Evolutionary conservation across 108 stramenopile species (phyloP), one percentile per base, ranked within the genome.

Genomic region (Mediolabrus comicus): DNA sequence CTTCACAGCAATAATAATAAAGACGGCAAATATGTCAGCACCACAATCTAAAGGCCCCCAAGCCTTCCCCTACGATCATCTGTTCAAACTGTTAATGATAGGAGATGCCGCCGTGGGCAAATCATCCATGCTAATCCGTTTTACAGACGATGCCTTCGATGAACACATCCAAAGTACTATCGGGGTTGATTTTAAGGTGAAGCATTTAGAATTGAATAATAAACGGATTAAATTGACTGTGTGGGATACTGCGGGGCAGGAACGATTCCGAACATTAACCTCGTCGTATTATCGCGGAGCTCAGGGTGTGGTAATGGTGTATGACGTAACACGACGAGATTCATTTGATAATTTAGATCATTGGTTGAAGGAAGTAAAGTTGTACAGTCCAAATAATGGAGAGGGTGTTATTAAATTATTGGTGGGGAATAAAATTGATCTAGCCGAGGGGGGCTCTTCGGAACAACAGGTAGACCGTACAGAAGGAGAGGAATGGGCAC

Each of bases 21-120:
- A 17, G 3, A 43, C 16, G 22, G 22, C 6, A 49, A 49, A 0
- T 10, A 72, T 69, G 68, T 69, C 71, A 28, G 9, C 66, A 31
- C 11, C 67, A 49, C 14, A 54, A 2, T 55, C 65, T 28, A 67
- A 67, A 67, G 65, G 70, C 38, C 81, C 88, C 16, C 83, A 90
- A 83, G 71, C 85, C 19, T 92, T 92, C 76, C 93, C 93, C n/a
- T 96, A 95, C 72, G 98, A 99, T 73, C 97, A 98, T 74, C 82
- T 99, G 51, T 99, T 99, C 81, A 99, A 99, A 70, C 86, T 99
- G 31, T 69, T 99, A 39, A 91, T 98, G 73, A 96, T 99, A 62
- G 99, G 99, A 32, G 99, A 99, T 75, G 92, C 98, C 6, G 97
- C 92, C 27, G 98, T 98, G 16, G 99, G 99, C 75, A 99, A 99